Base-by-base conservation (phyloP, 768 basidiomycete species). In the Termitomyces sp. region DNA sequence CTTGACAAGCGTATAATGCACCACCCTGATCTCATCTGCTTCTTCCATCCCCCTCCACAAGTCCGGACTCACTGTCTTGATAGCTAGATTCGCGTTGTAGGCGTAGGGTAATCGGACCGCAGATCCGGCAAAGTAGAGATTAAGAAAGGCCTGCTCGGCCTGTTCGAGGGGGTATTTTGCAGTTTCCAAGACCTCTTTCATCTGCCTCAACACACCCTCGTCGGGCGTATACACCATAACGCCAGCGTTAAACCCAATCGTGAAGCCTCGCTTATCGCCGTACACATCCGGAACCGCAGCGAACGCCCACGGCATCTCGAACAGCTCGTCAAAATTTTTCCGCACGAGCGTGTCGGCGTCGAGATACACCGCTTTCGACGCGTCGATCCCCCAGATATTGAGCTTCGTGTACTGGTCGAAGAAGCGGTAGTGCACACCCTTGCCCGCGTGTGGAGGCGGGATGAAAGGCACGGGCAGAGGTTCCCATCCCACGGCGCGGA, bases 401-500 rank as follows among this genome's bases (percentile, higher is more conserved):
- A 78, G 69, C 56, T 77, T 78, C 10, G 78, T 76, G 69, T 75
- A 78, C 52, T 76, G 73, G 62, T 78, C 78, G 35, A 63, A 23
- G 62, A 75, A 76, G 48, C 71, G 71, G 35, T 58, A 44, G 61
- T 71, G 61, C 29, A 75, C 62, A 7, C 73, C 75, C n/a, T 62
- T 54, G 46, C 76, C 75, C 37, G 64, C 48, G 56, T 72, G 65
- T 0, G 78, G 77, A 10, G 77, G 77, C 2, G 70, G 62, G 44
- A 78, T 75, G 19, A 65, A 68, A 10, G 67, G 62, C 27, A 78
- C 71, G 6, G 71, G 58, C n/a, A 71, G 56, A 0, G 70, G 67
- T 10, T 65, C 62, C 75, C 78, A 80, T 8, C 78, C 78, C 17
- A 65, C 72, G 9, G 71, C 65, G 35, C 65, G 66, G 17, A 67